Evolutionary conservation across 352 stramenopile genomes (phyloP).

Genomic region (Phytophthora cryptogea): DNA sequence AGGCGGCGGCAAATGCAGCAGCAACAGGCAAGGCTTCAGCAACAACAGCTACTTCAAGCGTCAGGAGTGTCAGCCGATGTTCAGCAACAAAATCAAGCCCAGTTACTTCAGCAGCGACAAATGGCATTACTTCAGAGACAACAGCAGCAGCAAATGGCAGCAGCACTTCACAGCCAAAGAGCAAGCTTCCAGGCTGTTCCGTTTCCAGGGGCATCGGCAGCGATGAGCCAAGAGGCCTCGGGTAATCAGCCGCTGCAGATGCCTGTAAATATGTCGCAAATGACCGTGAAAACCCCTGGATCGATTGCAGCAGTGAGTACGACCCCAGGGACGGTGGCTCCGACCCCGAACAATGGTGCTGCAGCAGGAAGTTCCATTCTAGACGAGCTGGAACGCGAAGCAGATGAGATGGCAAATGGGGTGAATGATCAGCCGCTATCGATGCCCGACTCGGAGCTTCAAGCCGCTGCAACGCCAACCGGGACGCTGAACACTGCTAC

Average conservation of each 20-base stretch:
- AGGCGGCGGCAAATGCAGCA: conserved; percentile 80
- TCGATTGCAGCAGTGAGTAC: conserved; percentile 30
- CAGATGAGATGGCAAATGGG: conserved; percentile 87
- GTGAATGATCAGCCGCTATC: conserved; percentile 80
- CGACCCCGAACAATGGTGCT: conserved; percentile 25
- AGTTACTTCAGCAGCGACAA: conserved; percentile 64
- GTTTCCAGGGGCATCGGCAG: conserved; percentile 45
- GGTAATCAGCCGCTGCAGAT: conserved; percentile 64
- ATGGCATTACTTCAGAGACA: conserved; percentile 63
- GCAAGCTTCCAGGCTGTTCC: conserved; percentile 68
- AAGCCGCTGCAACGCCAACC: conserved; percentile 45
- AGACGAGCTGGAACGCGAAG: conserved; percentile 84
- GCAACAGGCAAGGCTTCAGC: conserved; percentile 42
- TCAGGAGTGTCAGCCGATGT: conserved; percentile 44
- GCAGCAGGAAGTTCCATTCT: conserved; percentile 74
- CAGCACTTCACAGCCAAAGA: conserved; percentile 70
- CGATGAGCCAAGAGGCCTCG: conserved; percentile 37
- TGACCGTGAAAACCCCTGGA: conserved; percentile 26
- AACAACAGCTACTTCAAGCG: conserved; percentile 44
- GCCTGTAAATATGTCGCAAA: conserved; percentile 52
- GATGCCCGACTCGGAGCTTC: conserved; percentile 83
- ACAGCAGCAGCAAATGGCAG: conserved; percentile 79
- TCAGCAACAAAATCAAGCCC: conserved; percentile 51
- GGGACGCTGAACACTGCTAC: conserved; percentile 31
- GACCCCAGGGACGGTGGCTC: conserved; percentile 11